Base-by-base conservation (phyloP, 306 rosid species). In the Hylodesmum podocarpum region DNA sequence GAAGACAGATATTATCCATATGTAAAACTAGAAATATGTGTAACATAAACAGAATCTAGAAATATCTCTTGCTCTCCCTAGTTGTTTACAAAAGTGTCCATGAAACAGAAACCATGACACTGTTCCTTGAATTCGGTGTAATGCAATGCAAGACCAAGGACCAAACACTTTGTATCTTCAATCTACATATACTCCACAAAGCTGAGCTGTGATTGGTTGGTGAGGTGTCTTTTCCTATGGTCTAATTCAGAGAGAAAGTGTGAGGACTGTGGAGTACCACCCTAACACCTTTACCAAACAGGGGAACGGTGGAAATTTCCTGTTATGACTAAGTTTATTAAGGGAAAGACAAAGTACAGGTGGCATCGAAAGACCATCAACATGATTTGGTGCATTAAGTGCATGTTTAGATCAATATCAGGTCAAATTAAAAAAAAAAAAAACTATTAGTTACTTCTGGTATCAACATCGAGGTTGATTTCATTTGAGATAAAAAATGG, bases 181-280 rank as follows among this genome's bases (percentile, higher is more conserved):
- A 57, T 50, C 16, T 68, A 81, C 39, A 62, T 39, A 36, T 6
- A 40, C 69, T 68, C 81, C 88, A 81, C 80, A 73, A 68, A 74
- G 70, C 59, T 77, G 62, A 44, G 64, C 55, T 75, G 49, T 69
- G n/a, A 83, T 79, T 79, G 61, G 87, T 53, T 33, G 70, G 75
- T 53, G 74, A 40, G 24, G 46, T 49, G 80, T 83, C 77, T 15
- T 47, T 72, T 55, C 77, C 70, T 36, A 13, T 18, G 22, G 44
- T 47, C 68, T 50, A 27, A 28, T 50, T 39, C 53, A n/a, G 63
- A 70, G 44, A 27, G 40, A 27, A 8, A 28, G 64, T 47, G 73
- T 27, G 65, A 13, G 65, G 19, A 57, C 37, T 15, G 64, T 43
- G 44, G 65, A 65, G 49, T 31, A 62, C 54, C 57, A 50, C 6